Percentiles rank a stretch among this genome's conserved stretches.
Evolutionary conservation across 2,329 filamentous ascomycete genomes (phyloP).

Genomic region (Pseudogymnoascus sp.): DNA sequence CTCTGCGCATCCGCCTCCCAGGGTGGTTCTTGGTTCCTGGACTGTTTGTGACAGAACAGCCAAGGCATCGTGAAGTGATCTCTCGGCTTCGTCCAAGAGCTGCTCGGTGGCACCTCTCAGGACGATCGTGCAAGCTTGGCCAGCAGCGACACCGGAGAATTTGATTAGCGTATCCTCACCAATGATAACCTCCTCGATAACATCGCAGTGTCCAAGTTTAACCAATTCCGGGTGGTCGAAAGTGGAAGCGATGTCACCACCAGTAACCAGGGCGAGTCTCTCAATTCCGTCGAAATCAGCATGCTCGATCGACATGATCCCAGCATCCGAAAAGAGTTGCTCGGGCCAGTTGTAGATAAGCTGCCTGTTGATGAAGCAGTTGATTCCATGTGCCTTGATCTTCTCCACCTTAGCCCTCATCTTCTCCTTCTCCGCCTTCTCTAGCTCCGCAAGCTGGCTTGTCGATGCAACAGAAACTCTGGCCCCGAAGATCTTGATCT

Average conservation of each 20-base stretch:
- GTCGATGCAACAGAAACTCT: constrained; percentile 95
- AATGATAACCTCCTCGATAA: constrained; percentile 97
- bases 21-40: constrained; percentile 84
- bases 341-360: constrained; percentile 99
- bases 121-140: constrained; percentile 92
- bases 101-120: constrained; percentile 94
- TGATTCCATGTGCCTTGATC: constrained; percentile 98
- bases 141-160: constrained; percentile 92
- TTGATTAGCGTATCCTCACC: constrained; percentile 96
- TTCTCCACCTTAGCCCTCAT: constrained; percentile 99
- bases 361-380: constrained; percentile 99
- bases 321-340: constrained; percentile 94
- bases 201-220: constrained; percentile 88
- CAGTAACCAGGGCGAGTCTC: constrained; percentile 86
- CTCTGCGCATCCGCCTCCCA: constrained; percentile 93
- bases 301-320: constrained; percentile 97
- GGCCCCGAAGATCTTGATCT: constrained; percentile 99
- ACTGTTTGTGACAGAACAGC: constrained; percentile 96
- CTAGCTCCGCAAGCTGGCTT: constrained; percentile 93
- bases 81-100: constrained; percentile 92
- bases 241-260: constrained; percentile 93
- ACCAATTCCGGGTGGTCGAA: constrained; percentile 98
- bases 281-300: constrained; percentile 98
- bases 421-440: constrained; percentile 97
- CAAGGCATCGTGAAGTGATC: constrained; percentile 90